Base-by-base conservation (phyloP, 1,284 basidiomycete genomes). In the Ceratobasidium sp. region DNA sequence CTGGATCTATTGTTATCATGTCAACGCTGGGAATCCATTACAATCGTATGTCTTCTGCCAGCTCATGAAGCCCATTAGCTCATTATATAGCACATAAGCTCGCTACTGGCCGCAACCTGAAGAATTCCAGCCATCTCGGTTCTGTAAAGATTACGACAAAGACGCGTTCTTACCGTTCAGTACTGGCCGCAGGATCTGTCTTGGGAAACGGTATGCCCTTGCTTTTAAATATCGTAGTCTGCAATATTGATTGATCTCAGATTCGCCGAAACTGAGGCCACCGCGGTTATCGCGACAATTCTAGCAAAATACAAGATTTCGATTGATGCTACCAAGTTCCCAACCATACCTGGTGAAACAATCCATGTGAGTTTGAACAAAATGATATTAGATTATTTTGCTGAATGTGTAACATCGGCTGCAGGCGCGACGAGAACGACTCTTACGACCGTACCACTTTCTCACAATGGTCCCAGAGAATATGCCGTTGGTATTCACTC, bases 131-230 rank as follows among this genome's bases (percentile, higher is more conserved):
- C 72, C 72, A 5, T 10, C 30, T 3, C 32, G 72, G 18, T 73
- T 73, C 34, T 18, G 69, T 16, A 58, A 71, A 21, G 32, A 52
- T 26, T 71, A 67, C 55, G 39, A 64, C 39, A 70, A 65, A 39
- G 72, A 73, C 36, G 72, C 72, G 2, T 73, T 73, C 55, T 1
- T 73, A 4, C n/a, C 72, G 0, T 73, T 69, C 53, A 59, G 53
- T 21, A 23, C 39, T 32, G 72, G 72, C 14, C 46, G 32, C 18
- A 28, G 72, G 36, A 21, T 67, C 16, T 73, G 72, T 43, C 34
- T 73, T 30, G 72, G 72, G 1, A 55, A 53, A 41, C 48, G 58
- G 72, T 71, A 48, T 32, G 4, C 8, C 5, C 8, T 53, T 3
- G 9, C 18, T 43, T 30, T 4, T 45, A 34, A 14, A 18, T 18